Percentiles rank a stretch among this genome's conserved stretches.
These are phyloP conservation scores for Toxicodendron radicans DNA, from an alignment of 345 rosid genomes.

Conservation along the genomic window DNA sequence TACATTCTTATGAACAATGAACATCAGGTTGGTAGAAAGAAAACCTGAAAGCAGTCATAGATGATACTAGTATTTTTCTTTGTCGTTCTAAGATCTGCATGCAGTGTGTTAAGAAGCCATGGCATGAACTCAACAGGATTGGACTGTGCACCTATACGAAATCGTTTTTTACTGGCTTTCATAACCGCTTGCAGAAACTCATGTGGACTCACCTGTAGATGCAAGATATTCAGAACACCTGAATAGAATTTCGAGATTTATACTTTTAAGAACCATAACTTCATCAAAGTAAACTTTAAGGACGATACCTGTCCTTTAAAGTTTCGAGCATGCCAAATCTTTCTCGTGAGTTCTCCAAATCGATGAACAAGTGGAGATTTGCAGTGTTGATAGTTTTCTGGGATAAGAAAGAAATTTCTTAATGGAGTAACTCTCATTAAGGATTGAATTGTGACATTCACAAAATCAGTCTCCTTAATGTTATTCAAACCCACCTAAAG, in stretches of 20 bases:
- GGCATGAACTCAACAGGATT: conserved; percentile 97
- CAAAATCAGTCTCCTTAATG: conserved; percentile 94
- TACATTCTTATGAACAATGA: background rate
- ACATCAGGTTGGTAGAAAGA: conserved; percentile 7
- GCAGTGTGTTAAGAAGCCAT: conserved; percentile 96
- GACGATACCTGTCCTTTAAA: conserved; percentile 83
- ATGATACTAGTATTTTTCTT: conserved; percentile 74
- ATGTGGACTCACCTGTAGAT: conserved; percentile 92
- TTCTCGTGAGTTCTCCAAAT: conserved; percentile 64
- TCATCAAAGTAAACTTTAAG: conserved; percentile 2
- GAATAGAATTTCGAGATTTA: conserved; percentile 4
- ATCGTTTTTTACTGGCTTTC: conserved; percentile 88
- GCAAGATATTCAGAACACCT: conserved; percentile 12
- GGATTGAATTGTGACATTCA: conserved; percentile 88
- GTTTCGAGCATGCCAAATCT: conserved; percentile 94
- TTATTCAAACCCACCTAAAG: conserved; percentile 93
- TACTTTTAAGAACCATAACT: conserved; percentile 15
- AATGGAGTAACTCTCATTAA: conserved; percentile 87
- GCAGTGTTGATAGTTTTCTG: conserved; percentile 82
- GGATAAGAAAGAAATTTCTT: conserved; percentile 90
- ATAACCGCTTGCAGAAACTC: conserved; percentile 98
- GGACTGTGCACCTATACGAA: conserved; percentile 86
- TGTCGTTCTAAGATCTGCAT: conserved; percentile 61
- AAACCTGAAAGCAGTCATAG: conserved; percentile 89
- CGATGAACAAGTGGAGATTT: conserved; percentile 89